Evolutionary conservation across 768 basidiomycete genomes (phyloP).

Genomic region (Suillus luteus): DNA sequence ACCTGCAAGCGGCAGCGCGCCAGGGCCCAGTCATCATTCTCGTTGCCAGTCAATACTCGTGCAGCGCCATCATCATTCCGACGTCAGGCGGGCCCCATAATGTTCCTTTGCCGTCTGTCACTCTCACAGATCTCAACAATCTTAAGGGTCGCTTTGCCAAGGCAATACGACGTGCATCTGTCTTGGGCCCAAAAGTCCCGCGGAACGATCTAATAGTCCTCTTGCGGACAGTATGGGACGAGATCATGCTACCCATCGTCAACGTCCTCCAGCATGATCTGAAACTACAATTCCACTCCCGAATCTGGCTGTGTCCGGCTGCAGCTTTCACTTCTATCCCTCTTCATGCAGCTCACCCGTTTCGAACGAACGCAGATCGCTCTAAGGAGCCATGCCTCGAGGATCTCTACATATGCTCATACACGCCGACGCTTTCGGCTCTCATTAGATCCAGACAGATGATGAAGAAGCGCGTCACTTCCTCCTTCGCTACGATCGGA

Average conservation of each 20-base stretch:
- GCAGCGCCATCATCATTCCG: neutral
- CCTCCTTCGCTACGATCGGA: neutral
- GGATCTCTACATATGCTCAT: neutral
- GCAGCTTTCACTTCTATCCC: neutral
- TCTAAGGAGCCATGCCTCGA: neutral
- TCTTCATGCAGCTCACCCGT: neutral
- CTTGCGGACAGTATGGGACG: neutral
- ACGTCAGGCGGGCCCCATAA: neutral
- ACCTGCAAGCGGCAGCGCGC: neutral
- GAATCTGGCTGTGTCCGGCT: neutral
- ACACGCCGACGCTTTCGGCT: neutral
- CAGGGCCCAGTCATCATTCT: neutral
- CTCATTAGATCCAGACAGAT: neutral
- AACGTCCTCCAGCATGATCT: neutral
- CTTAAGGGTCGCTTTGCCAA: conserved; percentile 11
- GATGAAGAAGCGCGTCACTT: neutral
- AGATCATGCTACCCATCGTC: neutral
- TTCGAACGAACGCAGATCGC: neutral
- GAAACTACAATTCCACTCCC: neutral
- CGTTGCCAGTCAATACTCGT: neutral
- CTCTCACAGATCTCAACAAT: conserved; percentile 6
- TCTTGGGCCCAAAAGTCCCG: neutral
- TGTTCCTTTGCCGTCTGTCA: neutral
- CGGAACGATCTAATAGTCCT: neutral
- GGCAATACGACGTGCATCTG: conserved; percentile 8